Evolutionary conservation across 441 rosid genomes (phyloP), one percentile per base, ranked within the genome.

Genomic region (Viola pubescens): DNA sequence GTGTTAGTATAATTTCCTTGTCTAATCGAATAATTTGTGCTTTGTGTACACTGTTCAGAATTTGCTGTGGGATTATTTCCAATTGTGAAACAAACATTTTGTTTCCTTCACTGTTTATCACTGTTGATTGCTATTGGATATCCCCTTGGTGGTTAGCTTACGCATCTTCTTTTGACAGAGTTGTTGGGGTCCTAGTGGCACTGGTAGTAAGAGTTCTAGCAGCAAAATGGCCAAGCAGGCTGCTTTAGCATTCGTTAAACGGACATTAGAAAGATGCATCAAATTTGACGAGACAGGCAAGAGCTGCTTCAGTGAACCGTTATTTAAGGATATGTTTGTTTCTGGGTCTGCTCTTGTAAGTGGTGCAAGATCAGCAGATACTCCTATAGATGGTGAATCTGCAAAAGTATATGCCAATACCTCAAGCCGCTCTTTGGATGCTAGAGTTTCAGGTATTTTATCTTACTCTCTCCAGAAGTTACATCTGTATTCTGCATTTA

Each of bases 181-280:
- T 65, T 83, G 81, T 63, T 61, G 89, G 69, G 89, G 90, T 68
- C 82, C 81, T 47, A 79, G 71, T 70, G 65, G 84, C 37, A 63
- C 81, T 56, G 80, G 83, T 69, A 84, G 91, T 73, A 94, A 87
- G 83, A 79, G 83, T 73, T 82, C 94, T 62, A 75, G 74, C 71
- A 83, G 70, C 79, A 94, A 87, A 78, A 73, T 81, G 80, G 87
- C 94, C 64, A 91, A 82, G 79, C 95, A 88, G 67, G 88, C 97
- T 70, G 87, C 97, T 40, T 65, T 81, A 45, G 84, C 92, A 58
- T 85, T 88, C 70, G 84, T 85, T 63, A 94, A 78, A 70, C 81
- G 83, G 58, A 84, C 95, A 34, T 75, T 94, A 66, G 86, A 80
- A 61, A 74, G 77, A 62, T 88, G 82, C 69, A 86, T 72, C 70